Evolutionary conservation across 257 asterid genomes (phyloP).

Genomic region (Solanum virginianum): DNA sequence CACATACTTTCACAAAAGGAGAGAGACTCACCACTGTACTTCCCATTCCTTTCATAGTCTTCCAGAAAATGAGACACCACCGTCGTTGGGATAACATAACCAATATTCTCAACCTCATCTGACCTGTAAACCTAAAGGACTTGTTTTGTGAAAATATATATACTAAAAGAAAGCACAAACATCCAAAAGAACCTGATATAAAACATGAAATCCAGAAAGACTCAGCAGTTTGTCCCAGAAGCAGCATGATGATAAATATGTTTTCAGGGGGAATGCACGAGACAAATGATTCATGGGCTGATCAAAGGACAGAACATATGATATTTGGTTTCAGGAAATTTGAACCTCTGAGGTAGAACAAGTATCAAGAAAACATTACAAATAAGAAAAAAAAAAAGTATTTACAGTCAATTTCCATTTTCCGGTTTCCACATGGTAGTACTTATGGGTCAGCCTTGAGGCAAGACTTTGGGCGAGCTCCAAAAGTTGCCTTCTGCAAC

Average conservation of each 20-base stretch:
- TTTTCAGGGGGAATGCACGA: background rate
- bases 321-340: background rate
- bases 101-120: conserved; percentile 89
- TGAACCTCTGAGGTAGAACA: background rate
- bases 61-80: conserved; percentile 97
- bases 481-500: background rate
- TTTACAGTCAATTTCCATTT: background rate
- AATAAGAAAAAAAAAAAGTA: background rate
- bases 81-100: conserved; percentile 86
- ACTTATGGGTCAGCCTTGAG: background rate
- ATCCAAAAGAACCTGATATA: background rate
- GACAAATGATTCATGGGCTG: background rate
- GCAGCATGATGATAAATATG: background rate
- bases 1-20: background rate
- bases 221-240: background rate
- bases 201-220: background rate
- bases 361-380: background rate
- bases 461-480: background rate
- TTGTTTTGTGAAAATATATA: conserved; percentile 28
- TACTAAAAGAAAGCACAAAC: conserved; percentile 1
- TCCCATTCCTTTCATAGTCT: conserved; percentile 84
- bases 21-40: conserved; percentile 64
- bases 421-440: background rate
- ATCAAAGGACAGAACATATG: background rate
- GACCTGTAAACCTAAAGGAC: conserved; percentile 90